Evolutionary conservation across 2,329 filamentous ascomycete genomes (phyloP).

Genomic region (Davidsoniella eucalypti): DNA sequence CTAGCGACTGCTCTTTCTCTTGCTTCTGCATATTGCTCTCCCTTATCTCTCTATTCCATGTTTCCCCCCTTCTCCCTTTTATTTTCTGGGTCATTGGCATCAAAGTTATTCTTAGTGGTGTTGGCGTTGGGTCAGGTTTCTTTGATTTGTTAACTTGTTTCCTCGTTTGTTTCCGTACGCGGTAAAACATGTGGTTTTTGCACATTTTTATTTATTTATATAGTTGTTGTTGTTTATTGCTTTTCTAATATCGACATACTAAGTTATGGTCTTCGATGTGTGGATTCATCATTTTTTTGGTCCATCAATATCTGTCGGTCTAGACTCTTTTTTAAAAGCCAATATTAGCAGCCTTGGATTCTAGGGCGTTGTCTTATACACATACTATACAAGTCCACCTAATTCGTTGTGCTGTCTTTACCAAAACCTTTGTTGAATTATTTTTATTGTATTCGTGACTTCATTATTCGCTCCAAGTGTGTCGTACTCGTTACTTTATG

Average conservation of each 20-base stretch:
- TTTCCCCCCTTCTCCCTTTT: background rate
- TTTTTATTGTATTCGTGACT: background rate
- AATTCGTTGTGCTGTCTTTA: background rate
- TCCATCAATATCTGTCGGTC: no score
- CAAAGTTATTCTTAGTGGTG: no score
- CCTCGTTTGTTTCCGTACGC: constrained; percentile 11
- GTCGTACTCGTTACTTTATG: background rate
- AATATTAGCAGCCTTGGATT: no score
- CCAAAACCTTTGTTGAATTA: background rate
- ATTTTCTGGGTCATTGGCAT: constrained; percentile 5
- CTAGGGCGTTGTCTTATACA: no score
- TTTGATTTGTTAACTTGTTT: no score
- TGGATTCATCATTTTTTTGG: no score
- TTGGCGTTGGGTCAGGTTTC: no score
- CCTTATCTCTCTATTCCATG: no score
- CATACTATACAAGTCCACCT: no score
- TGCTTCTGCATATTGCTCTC: background rate
- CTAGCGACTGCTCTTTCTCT: no score
- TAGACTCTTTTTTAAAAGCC: no score
- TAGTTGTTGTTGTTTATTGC: background rate
- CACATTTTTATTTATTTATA: background rate
- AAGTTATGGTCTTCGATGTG: no score
- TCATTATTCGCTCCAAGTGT: background rate
- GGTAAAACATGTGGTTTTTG: background rate
- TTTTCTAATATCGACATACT: background rate